Percentiles rank a stretch among this genome's conserved stretches.
These are phyloP conservation scores for Phytophthora melonis DNA, from an alignment of 352 stramenopile genomes.

Conservation along the genomic window DNA sequence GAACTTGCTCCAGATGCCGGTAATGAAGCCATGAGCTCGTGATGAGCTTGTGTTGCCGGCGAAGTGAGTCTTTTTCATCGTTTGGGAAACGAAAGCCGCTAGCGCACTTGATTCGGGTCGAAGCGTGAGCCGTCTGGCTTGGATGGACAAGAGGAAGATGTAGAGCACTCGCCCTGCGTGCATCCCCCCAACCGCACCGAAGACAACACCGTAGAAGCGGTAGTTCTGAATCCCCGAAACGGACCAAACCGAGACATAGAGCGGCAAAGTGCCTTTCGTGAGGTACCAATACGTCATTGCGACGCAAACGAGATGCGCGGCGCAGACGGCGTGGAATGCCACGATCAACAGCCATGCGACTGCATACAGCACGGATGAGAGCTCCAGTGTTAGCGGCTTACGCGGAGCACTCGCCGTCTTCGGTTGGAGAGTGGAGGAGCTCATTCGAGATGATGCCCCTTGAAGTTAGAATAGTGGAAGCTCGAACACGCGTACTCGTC, in stretches of 20 bases:
- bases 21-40: neutral
- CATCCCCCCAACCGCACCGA: neutral
- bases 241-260: neutral
- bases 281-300: neutral
- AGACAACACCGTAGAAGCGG: neutral
- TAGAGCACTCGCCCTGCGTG: neutral
- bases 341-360: neutral
- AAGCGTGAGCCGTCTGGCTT: too few species aligned
- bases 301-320: neutral
- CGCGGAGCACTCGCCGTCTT: neutral
- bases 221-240: neutral
- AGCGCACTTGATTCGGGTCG: too few species aligned
- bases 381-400: neutral
- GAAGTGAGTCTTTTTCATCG: too few species aligned
- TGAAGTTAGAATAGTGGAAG: too few species aligned
- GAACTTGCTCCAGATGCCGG: neutral
- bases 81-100: too few species aligned
- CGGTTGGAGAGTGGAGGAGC: neutral
- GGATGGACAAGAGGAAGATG: neutral
- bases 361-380: neutral
- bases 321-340: neutral
- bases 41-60: neutral
- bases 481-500: too few species aligned
- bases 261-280: neutral
- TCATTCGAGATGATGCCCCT: neutral